Conservation (phyloP, 106 monocot species). For the Xerophyta viscosa region DNA sequence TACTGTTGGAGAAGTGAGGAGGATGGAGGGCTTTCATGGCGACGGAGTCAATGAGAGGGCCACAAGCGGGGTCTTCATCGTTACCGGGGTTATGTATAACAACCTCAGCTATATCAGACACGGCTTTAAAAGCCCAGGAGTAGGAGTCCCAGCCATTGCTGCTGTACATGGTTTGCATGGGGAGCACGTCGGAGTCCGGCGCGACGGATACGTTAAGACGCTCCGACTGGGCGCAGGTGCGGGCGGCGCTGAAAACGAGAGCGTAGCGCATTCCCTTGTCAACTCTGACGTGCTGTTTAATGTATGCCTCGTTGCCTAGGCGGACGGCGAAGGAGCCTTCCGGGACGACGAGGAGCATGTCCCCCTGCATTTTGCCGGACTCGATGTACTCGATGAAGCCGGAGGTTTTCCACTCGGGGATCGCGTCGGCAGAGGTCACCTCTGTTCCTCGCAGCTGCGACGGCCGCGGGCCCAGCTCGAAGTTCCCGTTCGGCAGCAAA, state of each 20-base stretch:
- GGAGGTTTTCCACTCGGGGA: constrained; percentile 24
- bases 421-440: constrained; percentile 12
- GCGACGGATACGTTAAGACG: constrained; percentile 45
- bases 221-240: constrained; percentile 62
- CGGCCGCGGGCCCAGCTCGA: constrained; percentile 20
- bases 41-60: constrained; percentile 56
- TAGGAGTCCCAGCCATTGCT: constrained; percentile 61
- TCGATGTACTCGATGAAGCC: constrained; percentile 34
- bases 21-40: constrained; percentile 33
- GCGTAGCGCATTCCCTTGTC: constrained; percentile 17
- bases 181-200: constrained; percentile 24
- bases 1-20: constrained; percentile 38
- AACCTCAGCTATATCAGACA: constrained; percentile 13
- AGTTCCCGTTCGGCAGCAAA: constrained; percentile 31
- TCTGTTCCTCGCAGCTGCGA: constrained; percentile 17
- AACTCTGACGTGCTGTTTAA: constrained; percentile 20
- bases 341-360: constrained; percentile 28
- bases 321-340: constrained; percentile 35
- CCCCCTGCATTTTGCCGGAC: constrained; percentile 25
- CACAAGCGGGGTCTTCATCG: constrained; percentile 55
- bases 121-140: constrained; percentile 52
- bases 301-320: constrained; percentile 27
- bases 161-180: constrained; percentile 64
- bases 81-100: constrained; percentile 43
- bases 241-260: constrained; percentile 39